Base-by-base conservation (phyloP, 2,329 filamentous ascomycete genomes). In the Byssochlamys sp. region DNA sequence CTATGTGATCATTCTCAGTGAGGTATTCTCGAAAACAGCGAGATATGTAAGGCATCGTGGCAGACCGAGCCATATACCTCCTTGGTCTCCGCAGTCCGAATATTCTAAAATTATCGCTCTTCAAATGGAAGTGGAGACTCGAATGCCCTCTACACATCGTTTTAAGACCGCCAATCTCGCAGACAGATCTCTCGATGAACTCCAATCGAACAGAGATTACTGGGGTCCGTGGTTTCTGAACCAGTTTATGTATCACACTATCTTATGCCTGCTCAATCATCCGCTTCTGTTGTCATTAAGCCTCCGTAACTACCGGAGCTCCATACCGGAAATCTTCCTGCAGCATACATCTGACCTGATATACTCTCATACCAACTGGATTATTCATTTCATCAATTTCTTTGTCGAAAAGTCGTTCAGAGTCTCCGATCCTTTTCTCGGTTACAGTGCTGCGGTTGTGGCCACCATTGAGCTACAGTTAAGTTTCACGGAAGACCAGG, bases 401-500 rank as follows among this genome's bases (percentile, higher is more conserved):
- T 71, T 77, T 58, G 69, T 74, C 67, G 71, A 76, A 61, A 76
- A 78, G 63, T 66, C 65, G 0, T 79, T 80, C 56, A 67, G 73
- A 53, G 72, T 78, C 6, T 77, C 77, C 4, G 77, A 80, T 63
- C 77, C 78, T 1, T 73, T 78, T 25, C 62, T 79, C 10, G 77
- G 75, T 1, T 79, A 81, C 49, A 78, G 78, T 56, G 78, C 78
- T 2, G 78, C 77, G 0, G 76, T 81, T 2, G 77, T 81, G 2
- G 79, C 79, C 0, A 82, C 79, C 1, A 81, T 82, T 35, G 79
- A 80, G 60, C 63, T 82, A 2, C 80, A 82, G 60, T 75, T 81
- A 33, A 81, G 78, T 59, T 81, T 80, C 26, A 78, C 80, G n/a
- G 71, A 71, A 55, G 67, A 76, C 45, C 31, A 60, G 11, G 62